Evolutionary conservation across 495 filamentous ascomycete species (phyloP), one percentile per base, ranked within the genome.

Genomic region (Sabuloglossum arenarium): DNA sequence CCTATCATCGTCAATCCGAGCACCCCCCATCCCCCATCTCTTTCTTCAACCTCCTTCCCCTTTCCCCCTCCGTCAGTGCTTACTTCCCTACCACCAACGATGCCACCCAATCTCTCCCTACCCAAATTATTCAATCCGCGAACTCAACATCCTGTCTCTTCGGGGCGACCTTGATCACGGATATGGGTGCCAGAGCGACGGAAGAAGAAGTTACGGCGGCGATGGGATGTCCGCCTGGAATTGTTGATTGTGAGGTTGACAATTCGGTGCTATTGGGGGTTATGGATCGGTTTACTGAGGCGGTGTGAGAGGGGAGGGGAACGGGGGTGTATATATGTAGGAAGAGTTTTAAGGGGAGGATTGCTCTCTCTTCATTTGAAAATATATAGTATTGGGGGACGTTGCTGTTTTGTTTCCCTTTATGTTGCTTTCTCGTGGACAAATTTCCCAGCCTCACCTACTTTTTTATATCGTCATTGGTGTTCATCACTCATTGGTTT

Each of bases 181-280:
- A 31, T 9, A 65, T 66, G 61, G 60, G 66, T 45, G 59, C 59
- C 24, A 60, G 70, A 29, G 32, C 65, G 11, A 67, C 66, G 43
- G 31, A 57, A 8, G 67, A 70, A 39, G 64, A 68, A 24, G 47
- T 73, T 16, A 65, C 69, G 53, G 61, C 56, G 1, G 69, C 74
- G 49, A 59, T 76, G 32, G 73, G 71, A 19, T 75, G 73, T 59
- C 53, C 56, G 1, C 59, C 61, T 1, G 59, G 55, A 45, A 47
- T 58, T 23, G 61, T 58, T 25, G 62, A 66, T 30, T 75, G 72
- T 58, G 63, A 67, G 54, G 67, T 74, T 29, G 61, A 68, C 21
- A 73, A 72, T 59, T 59, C 64, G 32, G 59, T 60, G 32, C 66
- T 74, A n/a, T 73, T 72, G 50, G 59, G 64, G 27, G 59, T 69